These are phyloP conservation scores for Salicornia ramosissima DNA, from an alignment of 148 eudicot species.

Conservation along the genomic window DNA sequence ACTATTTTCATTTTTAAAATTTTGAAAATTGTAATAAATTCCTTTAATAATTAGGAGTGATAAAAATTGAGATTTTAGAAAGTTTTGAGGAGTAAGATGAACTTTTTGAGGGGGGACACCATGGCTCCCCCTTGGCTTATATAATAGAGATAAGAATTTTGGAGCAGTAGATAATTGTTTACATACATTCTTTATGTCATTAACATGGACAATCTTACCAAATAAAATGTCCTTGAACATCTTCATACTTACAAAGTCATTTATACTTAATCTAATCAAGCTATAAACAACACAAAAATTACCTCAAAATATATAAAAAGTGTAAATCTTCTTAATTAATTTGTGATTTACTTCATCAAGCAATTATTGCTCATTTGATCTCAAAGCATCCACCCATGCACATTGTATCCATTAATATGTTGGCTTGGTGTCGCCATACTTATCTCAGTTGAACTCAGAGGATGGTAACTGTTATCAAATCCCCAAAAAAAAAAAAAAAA, in stretches of 20 bases:
- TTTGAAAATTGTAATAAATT: too few species aligned
- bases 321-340: not conserved
- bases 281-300: constrained; percentile 20
- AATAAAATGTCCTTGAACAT: constrained; percentile 13
- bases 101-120: too few species aligned
- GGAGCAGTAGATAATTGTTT: too few species aligned
- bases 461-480: constrained; percentile 33
- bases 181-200: constrained; percentile 10
- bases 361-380: not conserved
- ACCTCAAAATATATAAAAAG: constrained; percentile 17
- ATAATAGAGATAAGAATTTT: too few species aligned
- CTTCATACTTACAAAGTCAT: constrained; percentile 5
- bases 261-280: not conserved
- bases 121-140: too few species aligned
- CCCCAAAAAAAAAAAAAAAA: not conserved
- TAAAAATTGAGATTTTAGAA: too few species aligned
- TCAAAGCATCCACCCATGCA: constrained; percentile 56
- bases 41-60: too few species aligned
- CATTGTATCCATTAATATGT: constrained; percentile 32
- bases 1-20: too few species aligned
- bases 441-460: constrained; percentile 25
- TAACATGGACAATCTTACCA: constrained; percentile 20
- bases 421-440: constrained; percentile 30
- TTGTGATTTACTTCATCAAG: not conserved
- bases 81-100: too few species aligned